Percentiles rank a stretch among this genome's conserved stretches.
Evolutionary conservation across 139 green algal species (phyloP).

Genomic region (Zygnema cylindricum): DNA sequence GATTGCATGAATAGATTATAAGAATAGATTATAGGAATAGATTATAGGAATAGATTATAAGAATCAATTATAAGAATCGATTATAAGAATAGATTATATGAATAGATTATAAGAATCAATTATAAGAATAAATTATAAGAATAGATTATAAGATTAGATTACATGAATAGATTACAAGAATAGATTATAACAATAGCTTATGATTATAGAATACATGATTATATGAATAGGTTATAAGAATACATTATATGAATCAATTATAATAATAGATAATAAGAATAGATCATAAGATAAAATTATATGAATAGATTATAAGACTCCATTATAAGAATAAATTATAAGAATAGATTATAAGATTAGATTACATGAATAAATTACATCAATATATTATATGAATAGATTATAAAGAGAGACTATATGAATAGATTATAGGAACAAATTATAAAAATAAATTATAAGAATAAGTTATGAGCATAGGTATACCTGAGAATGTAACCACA

Average conservation of each 20-base stretch:
- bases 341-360: neutral
- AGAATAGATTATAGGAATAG: neutral
- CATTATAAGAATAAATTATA: neutral
- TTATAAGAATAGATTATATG: neutral
- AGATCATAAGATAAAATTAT: neutral
- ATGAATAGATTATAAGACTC: neutral
- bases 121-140: neutral
- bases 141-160: neutral
- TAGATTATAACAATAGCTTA: neutral
- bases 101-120: neutral
- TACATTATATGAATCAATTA: conserved; percentile 17
- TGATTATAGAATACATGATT: neutral
- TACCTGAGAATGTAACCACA: conserved; percentile 37
- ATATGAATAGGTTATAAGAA: neutral
- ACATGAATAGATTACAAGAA: neutral
- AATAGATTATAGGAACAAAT: neutral
- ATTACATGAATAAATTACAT: neutral
- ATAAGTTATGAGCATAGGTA: neutral
- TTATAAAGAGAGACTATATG: neutral
- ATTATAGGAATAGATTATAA: neutral
- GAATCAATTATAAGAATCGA: neutral
- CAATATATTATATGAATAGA: neutral
- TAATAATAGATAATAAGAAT: neutral
- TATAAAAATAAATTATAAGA: neutral
- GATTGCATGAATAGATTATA: neutral